A percentile compares a stretch with the other conserved stretches of the same genome.
These are phyloP conservation scores for Dictyostelium intermedium DNA, from an alignment of 78 protist genomes.

Conservation along the genomic window DNA sequence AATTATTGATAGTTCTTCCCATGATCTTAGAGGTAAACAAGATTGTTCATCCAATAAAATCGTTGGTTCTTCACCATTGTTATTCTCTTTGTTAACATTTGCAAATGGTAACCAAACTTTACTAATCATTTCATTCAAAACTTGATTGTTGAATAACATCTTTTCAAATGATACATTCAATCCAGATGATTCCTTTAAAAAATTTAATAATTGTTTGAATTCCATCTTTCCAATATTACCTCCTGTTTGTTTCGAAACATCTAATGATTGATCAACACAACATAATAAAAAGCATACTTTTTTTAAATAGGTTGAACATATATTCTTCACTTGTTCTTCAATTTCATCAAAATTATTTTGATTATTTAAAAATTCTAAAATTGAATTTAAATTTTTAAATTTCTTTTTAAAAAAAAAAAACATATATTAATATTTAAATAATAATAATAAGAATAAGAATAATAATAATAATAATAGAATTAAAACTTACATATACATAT, in stretches of 20 bases:
- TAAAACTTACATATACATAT: not conserved
- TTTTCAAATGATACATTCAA: not conserved
- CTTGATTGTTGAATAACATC: not conserved
- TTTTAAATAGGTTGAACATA: not conserved
- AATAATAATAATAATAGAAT: not conserved
- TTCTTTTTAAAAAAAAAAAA: not conserved
- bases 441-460: not conserved
- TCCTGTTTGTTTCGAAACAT: not conserved
- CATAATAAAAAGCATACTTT: not conserved
- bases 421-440: not conserved
- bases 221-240: not conserved
- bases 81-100: not conserved
- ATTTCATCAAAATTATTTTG: not conserved
- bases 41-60: not conserved
- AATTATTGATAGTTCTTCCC: not conserved
- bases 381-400: not conserved
- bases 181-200: not conserved
- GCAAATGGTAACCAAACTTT: not conserved
- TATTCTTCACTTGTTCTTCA: not conserved
- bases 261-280: not conserved
- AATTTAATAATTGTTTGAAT: not conserved
- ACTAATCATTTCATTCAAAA: not conserved
- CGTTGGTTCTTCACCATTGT: not conserved
- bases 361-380: not conserved
- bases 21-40: not conserved